These are phyloP conservation scores for Carpinus viminea DNA, from an alignment of 306 rosid genomes.

Conservation along the genomic window DNA sequence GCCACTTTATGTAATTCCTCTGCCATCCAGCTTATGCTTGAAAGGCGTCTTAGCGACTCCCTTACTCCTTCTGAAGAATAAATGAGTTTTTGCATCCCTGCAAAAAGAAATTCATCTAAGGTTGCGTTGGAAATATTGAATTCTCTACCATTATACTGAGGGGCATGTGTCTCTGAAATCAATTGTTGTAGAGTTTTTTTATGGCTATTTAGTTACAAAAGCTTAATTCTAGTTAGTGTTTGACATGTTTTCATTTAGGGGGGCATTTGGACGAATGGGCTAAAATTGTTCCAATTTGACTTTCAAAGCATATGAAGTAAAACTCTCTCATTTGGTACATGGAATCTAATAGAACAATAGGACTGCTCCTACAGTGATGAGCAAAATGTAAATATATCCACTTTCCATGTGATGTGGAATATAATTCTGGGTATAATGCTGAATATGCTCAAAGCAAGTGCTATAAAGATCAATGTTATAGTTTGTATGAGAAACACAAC, in stretches of 20 bases:
- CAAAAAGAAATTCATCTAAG: conserved; percentile 14
- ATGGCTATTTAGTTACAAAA: neutral
- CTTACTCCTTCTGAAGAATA: conserved; percentile 78
- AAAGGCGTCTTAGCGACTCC: conserved; percentile 75
- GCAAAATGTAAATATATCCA: neutral
- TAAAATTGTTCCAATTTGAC: neutral
- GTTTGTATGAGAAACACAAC: neutral
- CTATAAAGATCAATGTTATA: neutral
- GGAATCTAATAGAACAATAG: neutral
- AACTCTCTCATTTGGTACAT: neutral
- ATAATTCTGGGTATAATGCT: neutral
- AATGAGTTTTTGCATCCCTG: conserved; percentile 74
- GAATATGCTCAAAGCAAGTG: neutral
- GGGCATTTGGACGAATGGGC: neutral
- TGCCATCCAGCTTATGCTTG: conserved; percentile 74
- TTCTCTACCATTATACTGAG: neutral
- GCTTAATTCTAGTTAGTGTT: neutral
- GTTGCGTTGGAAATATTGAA: conserved; percentile 14
- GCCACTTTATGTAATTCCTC: conserved; percentile 78
- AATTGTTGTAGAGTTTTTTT: neutral
- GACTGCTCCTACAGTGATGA: neutral
- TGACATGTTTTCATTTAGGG: neutral
- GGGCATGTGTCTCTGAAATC: neutral
- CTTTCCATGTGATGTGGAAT: neutral
- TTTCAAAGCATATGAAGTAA: neutral